phyloP scores from a whole-genome alignment of 768 basidiomycete species.

The Saitozyma sp. region DNA sequence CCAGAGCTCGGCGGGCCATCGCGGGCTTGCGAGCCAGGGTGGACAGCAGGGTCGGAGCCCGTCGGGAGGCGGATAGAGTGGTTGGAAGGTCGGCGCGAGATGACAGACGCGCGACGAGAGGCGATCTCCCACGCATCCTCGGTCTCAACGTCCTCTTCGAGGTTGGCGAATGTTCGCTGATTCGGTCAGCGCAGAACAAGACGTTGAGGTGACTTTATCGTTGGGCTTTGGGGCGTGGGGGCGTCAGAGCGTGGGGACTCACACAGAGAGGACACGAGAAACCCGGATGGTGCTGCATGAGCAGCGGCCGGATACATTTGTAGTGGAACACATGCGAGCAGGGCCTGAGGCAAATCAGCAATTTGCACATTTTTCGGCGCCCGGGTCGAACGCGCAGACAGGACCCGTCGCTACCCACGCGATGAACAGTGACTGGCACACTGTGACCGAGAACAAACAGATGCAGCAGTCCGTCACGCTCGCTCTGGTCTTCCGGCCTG shows the following conservation, averaged over 20 bases:
- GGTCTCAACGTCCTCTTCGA: conserved; percentile 91
- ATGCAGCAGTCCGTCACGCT: conserved; percentile 79
- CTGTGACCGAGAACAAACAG: conserved; percentile 85
- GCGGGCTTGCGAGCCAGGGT: conserved; percentile 5
- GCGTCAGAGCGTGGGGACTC: conserved; percentile 10
- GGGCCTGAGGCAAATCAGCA: conserved; percentile 55
- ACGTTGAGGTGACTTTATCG: background rate
- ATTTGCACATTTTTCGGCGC: background rate
- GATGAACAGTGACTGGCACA: conserved; percentile 94
- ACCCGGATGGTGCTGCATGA: conserved; percentile 83
- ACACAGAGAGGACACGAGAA: conserved; percentile 91
- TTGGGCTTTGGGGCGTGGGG: too few relatives aligned
- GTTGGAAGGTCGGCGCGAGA: conserved; percentile 30
- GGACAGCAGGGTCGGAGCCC: conserved; percentile 1
- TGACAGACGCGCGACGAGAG: conserved; percentile 41
- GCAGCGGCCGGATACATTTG: conserved; percentile 91
- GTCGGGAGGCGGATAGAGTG: conserved; percentile 30
- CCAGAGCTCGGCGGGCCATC: conserved; percentile 17
- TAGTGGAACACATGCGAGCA: conserved; percentile 80
- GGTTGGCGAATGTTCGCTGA: conserved; percentile 80
- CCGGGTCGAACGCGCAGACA: background rate
- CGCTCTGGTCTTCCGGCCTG: conserved; percentile 41
- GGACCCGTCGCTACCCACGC: conserved; percentile 55
- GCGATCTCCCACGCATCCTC: conserved; percentile 56
- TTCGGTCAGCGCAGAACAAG: conserved; percentile 1